Evolutionary conservation across 306 rosid genomes (phyloP), one percentile per base, ranked within the genome.

Genomic region (Vigna angularis): DNA sequence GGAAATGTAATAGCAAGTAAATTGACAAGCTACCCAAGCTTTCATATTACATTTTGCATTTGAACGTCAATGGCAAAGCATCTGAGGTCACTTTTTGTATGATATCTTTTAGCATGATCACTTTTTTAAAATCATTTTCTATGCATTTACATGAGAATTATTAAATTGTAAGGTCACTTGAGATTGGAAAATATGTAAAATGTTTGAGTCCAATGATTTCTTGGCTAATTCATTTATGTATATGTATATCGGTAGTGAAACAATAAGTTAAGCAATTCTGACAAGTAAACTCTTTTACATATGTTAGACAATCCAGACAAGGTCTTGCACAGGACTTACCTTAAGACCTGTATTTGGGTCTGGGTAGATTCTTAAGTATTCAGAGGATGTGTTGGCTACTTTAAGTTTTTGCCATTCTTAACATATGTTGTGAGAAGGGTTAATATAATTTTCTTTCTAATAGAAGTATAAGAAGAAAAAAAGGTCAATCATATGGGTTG

Each of bases 111-210:
- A 34, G 40, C 6, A 5, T 34, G 40, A 38, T 77, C 17, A 28
- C 51, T 68, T 47, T 73, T 65, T 73, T 52, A 32, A 62, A 62
- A 62, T 15, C 16, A 15, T 13, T 16, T 68, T 55, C 49, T 22
- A 44, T 55, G 45, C 68, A 24, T 77, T 55, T 67, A 32, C 50
- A 42, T 55, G 73, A 77, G 47, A 51, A 53, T 66, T 53, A 67
- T n/a, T 61, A 61, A 30, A 61, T 61, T 30, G 26, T 59, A 66
- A 42, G 62, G 24, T 36, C 8, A 7, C 8, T 36, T 36, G 42
- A 36, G 42, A 36, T 6, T 1, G 42, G 8, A 36, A 36, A 36
- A 6, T 36, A 36, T 36, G 8, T 5, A 36, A 36, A 36, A 36
- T 36, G 42, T 36, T 7, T 36, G 9, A 36, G 42, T 36, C 7